A percentile compares a stretch with the other conserved stretches of the same genome.
phyloP scores from a whole-genome alignment of 768 basidiomycete species.

The Amanita rimosa region DNA sequence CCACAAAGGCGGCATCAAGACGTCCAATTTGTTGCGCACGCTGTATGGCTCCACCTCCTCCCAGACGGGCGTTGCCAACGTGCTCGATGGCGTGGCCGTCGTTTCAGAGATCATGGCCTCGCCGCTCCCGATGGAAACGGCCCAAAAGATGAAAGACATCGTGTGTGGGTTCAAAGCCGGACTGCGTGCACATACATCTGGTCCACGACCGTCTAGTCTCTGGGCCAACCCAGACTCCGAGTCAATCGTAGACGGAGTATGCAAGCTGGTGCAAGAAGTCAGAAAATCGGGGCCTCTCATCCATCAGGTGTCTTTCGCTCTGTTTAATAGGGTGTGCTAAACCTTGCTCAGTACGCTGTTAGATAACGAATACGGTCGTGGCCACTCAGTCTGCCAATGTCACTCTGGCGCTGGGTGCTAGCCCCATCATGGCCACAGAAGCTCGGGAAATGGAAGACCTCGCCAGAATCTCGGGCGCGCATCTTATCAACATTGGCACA shows the following conservation, averaged over 20 bases:
- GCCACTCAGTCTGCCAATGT: constrained; percentile 85
- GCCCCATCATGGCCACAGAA: constrained; percentile 90
- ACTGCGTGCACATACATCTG: background rate
- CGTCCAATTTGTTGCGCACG: constrained; percentile 62
- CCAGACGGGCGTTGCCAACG: constrained; percentile 34
- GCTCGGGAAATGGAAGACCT: constrained; percentile 78
- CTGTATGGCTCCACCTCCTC: constrained; percentile 66
- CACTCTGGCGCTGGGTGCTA: constrained; percentile 78
- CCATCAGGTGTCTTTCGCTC: constrained; percentile 50
- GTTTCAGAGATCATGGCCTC: constrained; percentile 81
- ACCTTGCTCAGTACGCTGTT: background rate
- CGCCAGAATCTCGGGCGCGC: constrained; percentile 46
- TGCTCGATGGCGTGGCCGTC: constrained; percentile 78
- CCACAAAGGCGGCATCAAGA: constrained; percentile 72
- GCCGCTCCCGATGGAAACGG: constrained; percentile 36
- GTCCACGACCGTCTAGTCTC: background rate
- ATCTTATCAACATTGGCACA: constrained; percentile 86
- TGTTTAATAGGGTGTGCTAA: background rate
- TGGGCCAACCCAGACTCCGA: background rate
- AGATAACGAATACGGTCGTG: constrained; percentile 85
- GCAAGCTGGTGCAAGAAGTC: constrained; percentile 38
- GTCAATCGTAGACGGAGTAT: constrained; percentile 31
- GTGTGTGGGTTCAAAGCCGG: constrained; percentile 31
- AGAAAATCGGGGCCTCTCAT: constrained; percentile 53
- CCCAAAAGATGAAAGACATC: constrained; percentile 31